Conservation (phyloP, 2,329 filamentous ascomycete genomes). For the Zasmidium angulare region DNA sequence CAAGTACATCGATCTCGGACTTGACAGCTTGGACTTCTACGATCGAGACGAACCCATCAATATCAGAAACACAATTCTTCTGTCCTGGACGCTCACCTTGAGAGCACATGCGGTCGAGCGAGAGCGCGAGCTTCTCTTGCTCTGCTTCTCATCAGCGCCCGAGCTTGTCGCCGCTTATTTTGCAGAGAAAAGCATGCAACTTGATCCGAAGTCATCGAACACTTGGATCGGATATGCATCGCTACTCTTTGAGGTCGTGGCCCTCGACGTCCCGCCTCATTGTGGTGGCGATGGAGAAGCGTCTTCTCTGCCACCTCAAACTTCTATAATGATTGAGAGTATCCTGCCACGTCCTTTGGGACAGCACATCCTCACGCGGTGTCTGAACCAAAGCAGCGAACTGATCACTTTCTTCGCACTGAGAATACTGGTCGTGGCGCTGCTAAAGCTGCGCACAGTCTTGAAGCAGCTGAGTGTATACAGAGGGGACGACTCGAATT, state of each 20-base stretch:
- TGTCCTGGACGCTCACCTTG: constrained; percentile 74
- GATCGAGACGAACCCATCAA: constrained; percentile 59
- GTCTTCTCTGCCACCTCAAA: constrained; percentile 71
- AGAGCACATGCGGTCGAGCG: constrained; percentile 78
- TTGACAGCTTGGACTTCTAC: constrained; percentile 70
- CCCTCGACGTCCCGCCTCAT: constrained; percentile 68
- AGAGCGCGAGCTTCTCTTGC: constrained; percentile 77
- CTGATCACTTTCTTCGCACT: constrained; percentile 83
- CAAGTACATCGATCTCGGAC: constrained; percentile 58
- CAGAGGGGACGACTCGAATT: constrained; percentile 26
- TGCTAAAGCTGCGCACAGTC: constrained; percentile 72
- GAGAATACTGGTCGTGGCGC: constrained; percentile 72
- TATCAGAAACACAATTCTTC: constrained; percentile 75
- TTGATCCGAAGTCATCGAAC: constrained; percentile 87
- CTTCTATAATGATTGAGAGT: constrained; percentile 77
- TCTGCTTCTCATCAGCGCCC: constrained; percentile 77
- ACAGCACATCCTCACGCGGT: constrained; percentile 75
- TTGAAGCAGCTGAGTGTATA: constrained; percentile 59
- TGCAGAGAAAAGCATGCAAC: constrained; percentile 73
- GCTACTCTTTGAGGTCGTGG: constrained; percentile 79
- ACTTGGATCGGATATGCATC: constrained; percentile 95
- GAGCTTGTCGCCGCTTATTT: constrained; percentile 91
- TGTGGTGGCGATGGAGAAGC: constrained; percentile 64
- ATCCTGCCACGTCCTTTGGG: constrained; percentile 80
- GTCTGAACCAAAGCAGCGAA: constrained; percentile 73